Base-by-base conservation (phyloP, 1,139 yeast genomes). In the Scheffersomyces cryptocercus region DNA sequence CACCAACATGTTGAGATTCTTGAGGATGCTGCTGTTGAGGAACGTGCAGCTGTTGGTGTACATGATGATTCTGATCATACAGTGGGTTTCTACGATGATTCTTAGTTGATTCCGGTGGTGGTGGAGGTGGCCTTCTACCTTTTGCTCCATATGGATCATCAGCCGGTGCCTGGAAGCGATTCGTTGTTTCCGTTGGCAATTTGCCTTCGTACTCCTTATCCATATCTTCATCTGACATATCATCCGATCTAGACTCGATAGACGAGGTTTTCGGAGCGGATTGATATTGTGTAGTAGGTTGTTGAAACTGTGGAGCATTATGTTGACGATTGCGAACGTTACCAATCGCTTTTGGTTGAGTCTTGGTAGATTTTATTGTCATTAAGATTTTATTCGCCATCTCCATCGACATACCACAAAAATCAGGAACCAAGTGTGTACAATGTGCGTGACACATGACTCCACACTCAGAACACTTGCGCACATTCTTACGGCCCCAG, bases 381-480 rank as follows among this genome's bases (percentile, higher is more conserved):
- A 82, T 82, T 48, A 93, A 70, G 49, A 93, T 88, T 62, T 86
- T 87, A 57, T 89, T 90, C 3, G 98, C 98, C 82, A 87, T 88
- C 59, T 90, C 97, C 91, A 93, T 89, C 1, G 97, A 82, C 96
- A 93, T 91, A 46, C 99, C 99, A 72, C 99, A 93, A 65, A 93
- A 88, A 62, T 93, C 97, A 1, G 99, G 99, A 24, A 93, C 98
- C 60, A 91, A 74, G 61, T 90, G 97, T 7, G 95, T 86, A 71
- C 99, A 93, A 41, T 84, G 83, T 5, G 95, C 81, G 62, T 93
- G 99, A 59, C 97, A 91, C 84, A 91, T 88, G 28, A 90, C 82
- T 35, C 95, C 95, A 80, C 99, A 93, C 59, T 93, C 99, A 7
- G 85, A 73, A 75, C 99, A 93, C 63, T 90, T 93, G 41, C 97